Percentiles rank a stretch among this genome's conserved stretches.
Evolutionary conservation across 2,329 filamentous ascomycete genomes (phyloP).

Genomic region (Fusarium sp.): DNA sequence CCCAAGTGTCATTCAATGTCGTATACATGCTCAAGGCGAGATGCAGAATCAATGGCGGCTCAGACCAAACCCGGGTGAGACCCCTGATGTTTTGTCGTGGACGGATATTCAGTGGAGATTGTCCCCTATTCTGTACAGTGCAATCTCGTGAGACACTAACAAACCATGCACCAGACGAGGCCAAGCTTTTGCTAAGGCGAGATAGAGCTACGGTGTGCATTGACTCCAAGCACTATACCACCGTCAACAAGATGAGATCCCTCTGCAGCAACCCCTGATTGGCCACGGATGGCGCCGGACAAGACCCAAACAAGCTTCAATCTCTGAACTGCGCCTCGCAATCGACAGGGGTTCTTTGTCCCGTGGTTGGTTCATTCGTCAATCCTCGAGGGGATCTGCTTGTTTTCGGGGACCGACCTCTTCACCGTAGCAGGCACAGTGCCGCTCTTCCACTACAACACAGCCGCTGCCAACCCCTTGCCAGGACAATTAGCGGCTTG

Average conservation of each 20-base stretch:
- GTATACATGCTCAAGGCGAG: constrained; percentile 27
- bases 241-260: constrained; percentile 43
- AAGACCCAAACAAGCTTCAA: constrained; percentile 42
- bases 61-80: constrained; percentile 17
- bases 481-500: constrained; percentile 30
- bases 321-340: constrained; percentile 39
- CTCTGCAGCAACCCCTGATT: constrained; percentile 28
- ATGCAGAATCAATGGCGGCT: constrained; percentile 10
- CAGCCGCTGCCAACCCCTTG: constrained; percentile 27
- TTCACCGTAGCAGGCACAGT: constrained; percentile 27
- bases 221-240: constrained; percentile 36
- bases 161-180: not conserved
- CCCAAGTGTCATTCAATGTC: constrained; percentile 27
- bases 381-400: constrained; percentile 14
- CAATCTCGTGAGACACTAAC: constrained; percentile 19
- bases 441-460: constrained; percentile 15
- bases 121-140: constrained; percentile 42
- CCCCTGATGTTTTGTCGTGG: constrained; percentile 30
- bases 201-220: constrained; percentile 29
- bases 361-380: constrained; percentile 18
- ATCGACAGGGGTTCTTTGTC: constrained; percentile 16
- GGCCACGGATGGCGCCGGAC: constrained; percentile 21
- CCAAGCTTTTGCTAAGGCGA: constrained; percentile 18
- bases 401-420: not conserved
- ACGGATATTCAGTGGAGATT: constrained; percentile 42